Conservation (phyloP, 352 stramenopile genomes). For the Globisporangium nagaii region DNA sequence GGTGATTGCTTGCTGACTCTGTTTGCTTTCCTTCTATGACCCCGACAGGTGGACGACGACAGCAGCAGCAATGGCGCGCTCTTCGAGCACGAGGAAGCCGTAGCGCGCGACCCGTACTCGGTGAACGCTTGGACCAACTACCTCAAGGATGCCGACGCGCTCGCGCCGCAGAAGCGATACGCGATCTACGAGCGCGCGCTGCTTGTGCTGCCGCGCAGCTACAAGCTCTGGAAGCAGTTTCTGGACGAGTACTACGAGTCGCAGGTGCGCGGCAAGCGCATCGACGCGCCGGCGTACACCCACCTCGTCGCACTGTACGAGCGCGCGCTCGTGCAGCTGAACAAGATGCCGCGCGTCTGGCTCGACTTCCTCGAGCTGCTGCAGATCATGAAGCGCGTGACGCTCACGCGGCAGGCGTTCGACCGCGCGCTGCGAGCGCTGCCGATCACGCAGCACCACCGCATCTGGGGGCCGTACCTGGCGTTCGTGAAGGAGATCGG, state of each 20-base stretch:
- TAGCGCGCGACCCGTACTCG: slow-evolving; percentile 75
- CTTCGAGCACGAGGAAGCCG: slow-evolving; percentile 81
- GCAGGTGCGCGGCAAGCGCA: slow-evolving; percentile 55
- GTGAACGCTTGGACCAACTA: slow-evolving; percentile 83
- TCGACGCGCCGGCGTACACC: slow-evolving; percentile 40
- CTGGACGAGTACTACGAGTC: slow-evolving; percentile 64
- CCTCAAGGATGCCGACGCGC: slow-evolving; percentile 20
- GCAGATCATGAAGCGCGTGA: slow-evolving; percentile 71
- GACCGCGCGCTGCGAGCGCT: slow-evolving; percentile 94
- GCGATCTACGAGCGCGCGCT: slow-evolving; percentile 88
- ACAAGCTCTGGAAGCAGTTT: slow-evolving; percentile 94
- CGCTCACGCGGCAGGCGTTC: slow-evolving; percentile 83
- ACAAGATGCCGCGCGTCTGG: slow-evolving; percentile 98
- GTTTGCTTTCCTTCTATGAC: not conserved
- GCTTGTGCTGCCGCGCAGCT: slow-evolving; percentile 82
- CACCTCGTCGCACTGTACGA: slow-evolving; percentile 74
- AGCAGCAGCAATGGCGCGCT: not conserved
- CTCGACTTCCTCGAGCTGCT: slow-evolving; percentile 85
- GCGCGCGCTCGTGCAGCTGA: slow-evolving; percentile 86
- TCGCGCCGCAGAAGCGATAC: slow-evolving; percentile 21
- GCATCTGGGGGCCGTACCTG: slow-evolving; percentile 94
- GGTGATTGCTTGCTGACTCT: too few relatives aligned
- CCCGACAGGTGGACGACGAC: not conserved
- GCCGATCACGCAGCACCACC: slow-evolving; percentile 97
- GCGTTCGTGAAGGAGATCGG: slow-evolving; percentile 81